Percentiles rank a stretch among this genome's conserved stretches.
These are phyloP conservation scores for Cryptosporidium bovis DNA, from an alignment of 169 alveolate genomes.

Conservation along the genomic window DNA sequence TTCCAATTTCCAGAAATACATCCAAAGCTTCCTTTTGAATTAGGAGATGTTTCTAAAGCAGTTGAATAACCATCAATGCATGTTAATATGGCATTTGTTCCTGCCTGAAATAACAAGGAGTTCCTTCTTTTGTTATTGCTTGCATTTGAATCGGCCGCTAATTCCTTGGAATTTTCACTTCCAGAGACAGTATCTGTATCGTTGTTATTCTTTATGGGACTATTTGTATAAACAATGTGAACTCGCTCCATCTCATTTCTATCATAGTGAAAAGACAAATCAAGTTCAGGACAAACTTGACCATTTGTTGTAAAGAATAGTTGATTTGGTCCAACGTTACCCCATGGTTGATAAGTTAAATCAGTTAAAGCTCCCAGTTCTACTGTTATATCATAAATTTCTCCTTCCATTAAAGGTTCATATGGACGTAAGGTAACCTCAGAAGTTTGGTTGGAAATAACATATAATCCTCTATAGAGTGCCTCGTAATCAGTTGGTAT, in stretches of 20 bases:
- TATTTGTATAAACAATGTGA: conserved; percentile 20
- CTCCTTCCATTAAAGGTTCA: conserved; percentile 76
- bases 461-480: conserved; percentile 21
- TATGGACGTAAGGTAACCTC: conserved; percentile 45
- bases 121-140: background rate
- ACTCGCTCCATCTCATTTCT: conserved; percentile 3
- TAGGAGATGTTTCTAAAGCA: background rate
- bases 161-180: too few relatives aligned
- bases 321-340: conserved; percentile 76
- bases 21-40: conserved; percentile 33
- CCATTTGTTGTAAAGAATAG: conserved; percentile 72
- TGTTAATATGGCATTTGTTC: conserved; percentile 30
- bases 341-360: conserved; percentile 82
- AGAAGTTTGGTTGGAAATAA: conserved; percentile 55
- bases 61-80: conserved; percentile 62
- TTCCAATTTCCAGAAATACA: conserved; percentile 56
- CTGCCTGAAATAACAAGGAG: conserved; percentile 26
- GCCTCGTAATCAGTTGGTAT: conserved; percentile 72
- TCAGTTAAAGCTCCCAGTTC: conserved; percentile 80
- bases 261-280: conserved; percentile 7
- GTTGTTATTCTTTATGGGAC: conserved; percentile 4
- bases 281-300: conserved; percentile 15
- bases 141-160: too few relatives aligned
- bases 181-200: background rate
- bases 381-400: conserved; percentile 76